Evolutionary conservation across 1,284 basidiomycete species (phyloP).

Genomic region (Microbotryum lychnidis-dioicae): DNA sequence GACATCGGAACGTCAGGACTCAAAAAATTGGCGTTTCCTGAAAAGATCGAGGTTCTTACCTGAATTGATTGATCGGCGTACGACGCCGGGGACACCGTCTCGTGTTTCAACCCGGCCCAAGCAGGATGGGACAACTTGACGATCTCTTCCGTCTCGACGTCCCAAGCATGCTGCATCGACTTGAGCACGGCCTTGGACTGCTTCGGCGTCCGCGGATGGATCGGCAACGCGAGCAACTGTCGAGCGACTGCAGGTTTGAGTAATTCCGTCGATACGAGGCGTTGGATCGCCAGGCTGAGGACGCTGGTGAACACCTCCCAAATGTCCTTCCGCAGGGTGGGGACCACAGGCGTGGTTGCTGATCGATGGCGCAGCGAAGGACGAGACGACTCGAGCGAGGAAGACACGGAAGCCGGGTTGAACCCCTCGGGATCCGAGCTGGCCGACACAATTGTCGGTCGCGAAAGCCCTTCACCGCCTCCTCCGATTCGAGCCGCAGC

Average conservation of each 20-base stretch:
- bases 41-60: not conserved
- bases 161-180: constrained; percentile 39
- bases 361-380: constrained; percentile 3
- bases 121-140: constrained; percentile 41
- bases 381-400: not conserved
- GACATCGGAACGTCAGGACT: not conserved
- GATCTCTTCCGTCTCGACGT: constrained; percentile 37
- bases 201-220: constrained; percentile 40
- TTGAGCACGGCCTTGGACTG: constrained; percentile 41
- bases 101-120: constrained; percentile 39
- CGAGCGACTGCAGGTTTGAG: constrained; percentile 42
- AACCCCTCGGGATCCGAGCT: not conserved
- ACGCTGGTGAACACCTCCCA: constrained; percentile 40
- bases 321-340: constrained; percentile 33
- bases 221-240: constrained; percentile 38
- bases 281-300: constrained; percentile 41
- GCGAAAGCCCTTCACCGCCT: no score
- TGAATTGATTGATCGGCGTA: constrained; percentile 39
- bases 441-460: not conserved
- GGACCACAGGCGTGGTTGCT: not conserved
- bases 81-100: constrained; percentile 38
- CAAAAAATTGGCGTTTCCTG: no score
- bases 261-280: constrained; percentile 42
- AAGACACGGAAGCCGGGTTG: not conserved
- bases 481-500: no score